A percentile compares a stretch with the other conserved stretches of the same genome.
Conservation (phyloP, 2,329 filamentous ascomycete genomes). For the Cytospora piceae region DNA sequence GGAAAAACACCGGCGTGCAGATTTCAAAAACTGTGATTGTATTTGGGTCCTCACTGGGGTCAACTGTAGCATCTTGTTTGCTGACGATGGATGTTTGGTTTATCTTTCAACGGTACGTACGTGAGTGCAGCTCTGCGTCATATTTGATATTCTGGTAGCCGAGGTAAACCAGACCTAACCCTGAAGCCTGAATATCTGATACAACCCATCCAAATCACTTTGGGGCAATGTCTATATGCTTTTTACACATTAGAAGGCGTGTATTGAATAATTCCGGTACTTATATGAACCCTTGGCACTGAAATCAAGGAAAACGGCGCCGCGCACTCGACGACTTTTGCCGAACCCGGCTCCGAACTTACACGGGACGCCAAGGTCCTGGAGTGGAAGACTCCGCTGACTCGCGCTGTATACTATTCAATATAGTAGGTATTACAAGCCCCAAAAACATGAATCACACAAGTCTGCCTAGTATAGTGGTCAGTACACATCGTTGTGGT, state of each 20-base stretch:
- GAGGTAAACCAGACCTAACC: not conserved
- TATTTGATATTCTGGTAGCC: not conserved
- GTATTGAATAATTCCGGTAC: too few species aligned
- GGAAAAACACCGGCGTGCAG: not conserved
- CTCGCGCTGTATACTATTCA: not conserved
- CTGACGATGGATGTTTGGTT: not conserved
- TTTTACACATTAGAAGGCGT: too few species aligned
- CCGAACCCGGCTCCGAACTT: not conserved
- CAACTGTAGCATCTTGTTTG: not conserved
- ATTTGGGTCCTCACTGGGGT: not conserved
- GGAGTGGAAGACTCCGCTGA: not conserved
- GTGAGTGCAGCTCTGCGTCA: not conserved
- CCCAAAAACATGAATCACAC: not conserved
- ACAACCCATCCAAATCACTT: too few species aligned
- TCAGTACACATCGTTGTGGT: constrained; percentile 1
- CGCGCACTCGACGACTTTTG: not conserved
- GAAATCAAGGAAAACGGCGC: not conserved
- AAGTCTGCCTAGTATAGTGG: constrained; percentile 4
- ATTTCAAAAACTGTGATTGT: not conserved
- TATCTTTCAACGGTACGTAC: not conserved
- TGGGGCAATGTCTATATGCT: too few species aligned
- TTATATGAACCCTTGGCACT: too few species aligned
- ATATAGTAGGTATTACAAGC: not conserved
- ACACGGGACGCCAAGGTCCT: not conserved
- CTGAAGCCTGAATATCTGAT: not conserved